These are phyloP conservation scores for Claviceps africana DNA, from an alignment of 2,329 filamentous ascomycete species.

Conservation along the genomic window DNA sequence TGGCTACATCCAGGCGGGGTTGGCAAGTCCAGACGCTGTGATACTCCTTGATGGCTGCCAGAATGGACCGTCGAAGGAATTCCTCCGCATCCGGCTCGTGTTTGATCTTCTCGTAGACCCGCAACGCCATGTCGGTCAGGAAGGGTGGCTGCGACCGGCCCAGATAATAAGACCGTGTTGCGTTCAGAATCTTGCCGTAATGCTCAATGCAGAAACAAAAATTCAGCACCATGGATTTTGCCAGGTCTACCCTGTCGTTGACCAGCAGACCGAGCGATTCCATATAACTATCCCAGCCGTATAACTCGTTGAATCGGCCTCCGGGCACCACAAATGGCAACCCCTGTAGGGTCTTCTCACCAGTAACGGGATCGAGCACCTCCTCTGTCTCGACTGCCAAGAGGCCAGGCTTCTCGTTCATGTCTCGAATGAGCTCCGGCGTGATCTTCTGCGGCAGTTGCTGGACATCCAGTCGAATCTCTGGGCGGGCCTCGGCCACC, in stretches of 20 bases:
- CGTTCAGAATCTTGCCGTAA: slow-evolving; percentile 96
- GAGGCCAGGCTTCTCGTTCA: slow-evolving; percentile 79
- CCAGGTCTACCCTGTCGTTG: slow-evolving; percentile 72
- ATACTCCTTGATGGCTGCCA: slow-evolving; percentile 95
- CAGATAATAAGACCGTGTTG: slow-evolving; percentile 91
- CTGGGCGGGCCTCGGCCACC: slow-evolving; percentile 63
- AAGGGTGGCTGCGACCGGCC: slow-evolving; percentile 91
- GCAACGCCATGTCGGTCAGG: slow-evolving; percentile 89
- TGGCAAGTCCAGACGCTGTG: slow-evolving; percentile 73
- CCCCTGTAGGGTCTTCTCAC: slow-evolving; percentile 59
- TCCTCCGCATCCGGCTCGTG: slow-evolving; percentile 67
- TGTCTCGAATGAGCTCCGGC: slow-evolving; percentile 62
- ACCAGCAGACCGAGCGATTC: slow-evolving; percentile 79
- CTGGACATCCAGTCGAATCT: slow-evolving; percentile 77
- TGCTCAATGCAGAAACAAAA: slow-evolving; percentile 98
- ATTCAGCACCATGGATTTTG: slow-evolving; percentile 88
- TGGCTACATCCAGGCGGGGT: slow-evolving; percentile 63
- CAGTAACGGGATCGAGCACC: slow-evolving; percentile 44
- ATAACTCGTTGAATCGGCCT: slow-evolving; percentile 93
- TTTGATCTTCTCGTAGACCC: slow-evolving; percentile 87
- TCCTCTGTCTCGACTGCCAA: slow-evolving; percentile 84
- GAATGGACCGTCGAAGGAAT: slow-evolving; percentile 64
- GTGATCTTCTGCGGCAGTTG: slow-evolving; percentile 66
- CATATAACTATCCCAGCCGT: slow-evolving; percentile 99
- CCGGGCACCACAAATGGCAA: slow-evolving; percentile 95